Conservation (phyloP, 768 basidiomycete species). For the Leccinum pellstonianum region DNA sequence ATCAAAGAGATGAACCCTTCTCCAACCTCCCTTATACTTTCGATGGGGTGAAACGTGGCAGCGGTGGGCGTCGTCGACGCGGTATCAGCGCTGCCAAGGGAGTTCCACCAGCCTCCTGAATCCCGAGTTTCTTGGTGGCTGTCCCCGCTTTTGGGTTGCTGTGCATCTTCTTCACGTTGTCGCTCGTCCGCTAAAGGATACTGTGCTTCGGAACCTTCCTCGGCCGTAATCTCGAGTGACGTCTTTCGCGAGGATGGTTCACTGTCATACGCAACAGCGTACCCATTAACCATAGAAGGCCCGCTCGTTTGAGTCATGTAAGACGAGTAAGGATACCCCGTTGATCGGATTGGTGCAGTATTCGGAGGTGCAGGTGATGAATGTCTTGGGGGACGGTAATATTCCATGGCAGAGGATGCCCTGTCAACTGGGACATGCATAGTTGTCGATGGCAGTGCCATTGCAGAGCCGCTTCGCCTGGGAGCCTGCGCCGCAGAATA, state of each 20-base stretch:
- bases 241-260: slow-evolving; percentile 28
- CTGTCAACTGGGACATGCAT: slow-evolving; percentile 60
- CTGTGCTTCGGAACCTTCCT: slow-evolving; percentile 23
- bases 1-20: slow-evolving; percentile 82
- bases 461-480: slow-evolving; percentile 66
- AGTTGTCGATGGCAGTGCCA: slow-evolving; percentile 51
- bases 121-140: slow-evolving; percentile 39
- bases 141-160: slow-evolving; percentile 19
- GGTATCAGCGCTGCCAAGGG: slow-evolving; percentile 39
- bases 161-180: slow-evolving; percentile 6
- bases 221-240: slow-evolving; percentile 31
- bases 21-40: slow-evolving; percentile 40
- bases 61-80: slow-evolving; percentile 72
- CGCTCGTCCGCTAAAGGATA: slow-evolving; percentile 1
- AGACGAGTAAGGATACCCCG: slow-evolving; percentile 26
- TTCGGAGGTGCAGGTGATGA: slow-evolving; percentile 55
- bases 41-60: slow-evolving; percentile 58
- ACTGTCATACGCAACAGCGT: slow-evolving; percentile 35
- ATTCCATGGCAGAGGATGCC: slow-evolving; percentile 77
- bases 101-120: slow-evolving; percentile 62
- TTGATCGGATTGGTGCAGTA: slow-evolving; percentile 50
- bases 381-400: slow-evolving; percentile 50
- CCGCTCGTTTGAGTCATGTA: slow-evolving; percentile 28
- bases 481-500: slow-evolving; percentile 42
- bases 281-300: slow-evolving; percentile 37